phyloP scores from a whole-genome alignment of 305 asterid genomes.

The Fraxinus nigra region DNA sequence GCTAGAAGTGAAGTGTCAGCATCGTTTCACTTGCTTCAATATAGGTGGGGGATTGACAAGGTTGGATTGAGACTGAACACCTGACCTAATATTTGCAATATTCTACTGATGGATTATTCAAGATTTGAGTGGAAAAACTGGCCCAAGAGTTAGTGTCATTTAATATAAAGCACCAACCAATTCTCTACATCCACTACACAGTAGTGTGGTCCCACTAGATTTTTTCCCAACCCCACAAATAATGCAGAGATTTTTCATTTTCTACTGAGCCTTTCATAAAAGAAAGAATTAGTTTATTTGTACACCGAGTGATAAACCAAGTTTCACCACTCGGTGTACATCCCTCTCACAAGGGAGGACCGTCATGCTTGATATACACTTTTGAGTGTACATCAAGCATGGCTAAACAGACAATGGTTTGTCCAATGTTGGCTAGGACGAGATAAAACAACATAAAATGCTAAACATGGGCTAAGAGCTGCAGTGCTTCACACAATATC shows the following conservation, averaged over 20 bases:
- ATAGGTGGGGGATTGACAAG: constrained; percentile 13
- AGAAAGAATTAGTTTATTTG: background rate
- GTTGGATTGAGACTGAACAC: constrained; percentile 18
- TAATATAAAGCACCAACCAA: background rate
- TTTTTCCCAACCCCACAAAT: background rate
- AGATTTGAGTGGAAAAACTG: background rate
- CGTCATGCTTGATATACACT: too few relatives aligned
- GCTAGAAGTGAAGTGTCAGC: background rate
- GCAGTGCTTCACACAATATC: background rate
- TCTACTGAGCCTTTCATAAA: background rate
- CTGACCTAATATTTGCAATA: background rate
- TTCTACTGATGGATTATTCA: background rate
- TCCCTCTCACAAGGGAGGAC: too few relatives aligned
- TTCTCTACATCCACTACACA: background rate
- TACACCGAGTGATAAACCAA: too few relatives aligned
- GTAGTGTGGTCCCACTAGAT: background rate
- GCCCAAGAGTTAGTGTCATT: background rate
- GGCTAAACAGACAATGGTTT: background rate
- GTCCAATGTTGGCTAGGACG: background rate
- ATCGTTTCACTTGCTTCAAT: background rate
- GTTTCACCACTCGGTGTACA: too few relatives aligned
- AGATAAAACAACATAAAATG: background rate
- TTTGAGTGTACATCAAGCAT: too few relatives aligned
- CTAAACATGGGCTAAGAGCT: background rate
- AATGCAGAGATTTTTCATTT: background rate